Conservation (phyloP, 176 grass and related monocot genomes). For the Avena sativa region DNA sequence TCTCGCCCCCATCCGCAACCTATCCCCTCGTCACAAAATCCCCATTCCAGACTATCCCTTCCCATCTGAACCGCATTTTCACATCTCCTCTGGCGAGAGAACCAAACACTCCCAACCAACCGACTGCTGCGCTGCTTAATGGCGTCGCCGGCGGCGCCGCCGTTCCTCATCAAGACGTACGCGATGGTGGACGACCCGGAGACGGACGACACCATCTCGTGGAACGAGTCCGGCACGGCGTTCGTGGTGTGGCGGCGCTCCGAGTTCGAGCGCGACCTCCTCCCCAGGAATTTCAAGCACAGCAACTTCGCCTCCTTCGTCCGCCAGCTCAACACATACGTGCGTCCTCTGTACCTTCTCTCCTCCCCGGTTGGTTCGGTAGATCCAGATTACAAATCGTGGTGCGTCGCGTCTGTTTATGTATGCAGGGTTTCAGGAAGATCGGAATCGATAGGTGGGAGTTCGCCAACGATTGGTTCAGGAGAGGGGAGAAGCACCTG, state of each 20-base stretch:
- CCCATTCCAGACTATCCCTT: constrained; percentile 30
- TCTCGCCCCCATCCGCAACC: constrained; percentile 42
- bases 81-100: not conserved
- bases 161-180: constrained; percentile 79
- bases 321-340: constrained; percentile 91
- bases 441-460: constrained; percentile 81
- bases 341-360: constrained; percentile 29
- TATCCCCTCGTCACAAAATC: constrained; percentile 22
- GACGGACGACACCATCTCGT: constrained; percentile 69
- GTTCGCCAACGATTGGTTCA: constrained; percentile 81
- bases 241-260: constrained; percentile 73
- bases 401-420: not conserved
- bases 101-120: not conserved
- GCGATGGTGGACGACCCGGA: constrained; percentile 61
- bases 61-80: not conserved
- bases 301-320: constrained; percentile 96
- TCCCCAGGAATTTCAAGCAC: constrained; percentile 88
- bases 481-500: constrained; percentile 68
- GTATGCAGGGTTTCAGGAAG: constrained; percentile 76
- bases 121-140: not conserved
- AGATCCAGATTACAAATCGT: constrained; percentile 33
- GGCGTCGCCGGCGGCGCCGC: constrained; percentile 59
- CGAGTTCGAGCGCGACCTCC: constrained; percentile 71
- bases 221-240: constrained; percentile 64
- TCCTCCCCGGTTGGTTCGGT: not conserved